A percentile compares a stretch with the other conserved stretches of the same genome.
These are phyloP conservation scores for Amaranthus palmeri DNA, from an alignment of 148 eudicot genomes.

Conservation along the genomic window DNA sequence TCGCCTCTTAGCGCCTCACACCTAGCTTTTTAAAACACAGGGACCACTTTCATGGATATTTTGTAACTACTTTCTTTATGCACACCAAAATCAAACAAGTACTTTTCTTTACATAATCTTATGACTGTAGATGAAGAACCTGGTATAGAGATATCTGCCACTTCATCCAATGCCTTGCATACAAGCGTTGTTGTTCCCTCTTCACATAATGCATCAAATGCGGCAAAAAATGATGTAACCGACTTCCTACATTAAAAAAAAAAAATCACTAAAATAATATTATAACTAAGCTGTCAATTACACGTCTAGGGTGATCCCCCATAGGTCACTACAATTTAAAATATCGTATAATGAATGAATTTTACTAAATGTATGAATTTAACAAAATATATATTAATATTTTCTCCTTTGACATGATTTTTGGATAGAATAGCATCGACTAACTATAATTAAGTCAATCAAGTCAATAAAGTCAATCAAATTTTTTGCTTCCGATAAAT, in stretches of 20 bases:
- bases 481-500: too few relatives aligned
- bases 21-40: too few relatives aligned
- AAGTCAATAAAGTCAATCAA: too few relatives aligned
- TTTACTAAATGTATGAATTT: too few relatives aligned
- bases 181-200: conserved; percentile 95
- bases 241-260: conserved; percentile 63
- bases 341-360: not conserved
- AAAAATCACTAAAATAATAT: conserved; percentile 7
- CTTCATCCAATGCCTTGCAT: conserved; percentile 85
- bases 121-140: conserved; percentile 37
- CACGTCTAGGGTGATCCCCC: not conserved
- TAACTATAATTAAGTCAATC: too few relatives aligned
- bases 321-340: not conserved
- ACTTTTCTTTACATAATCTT: not conserved
- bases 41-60: not conserved
- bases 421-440: too few relatives aligned
- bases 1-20: too few relatives aligned
- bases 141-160: conserved; percentile 73
- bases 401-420: too few relatives aligned
- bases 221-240: conserved; percentile 87
- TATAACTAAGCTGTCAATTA: conserved; percentile 9
- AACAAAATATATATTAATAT: too few relatives aligned
- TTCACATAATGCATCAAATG: conserved; percentile 92
- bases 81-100: not conserved
- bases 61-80: not conserved